A percentile compares a stretch with the other conserved stretches of the same genome.
Evolutionary conservation across 225 moss, liverwort and hornwort species (phyloP).

Genomic region (Lunularia cruciata): DNA sequence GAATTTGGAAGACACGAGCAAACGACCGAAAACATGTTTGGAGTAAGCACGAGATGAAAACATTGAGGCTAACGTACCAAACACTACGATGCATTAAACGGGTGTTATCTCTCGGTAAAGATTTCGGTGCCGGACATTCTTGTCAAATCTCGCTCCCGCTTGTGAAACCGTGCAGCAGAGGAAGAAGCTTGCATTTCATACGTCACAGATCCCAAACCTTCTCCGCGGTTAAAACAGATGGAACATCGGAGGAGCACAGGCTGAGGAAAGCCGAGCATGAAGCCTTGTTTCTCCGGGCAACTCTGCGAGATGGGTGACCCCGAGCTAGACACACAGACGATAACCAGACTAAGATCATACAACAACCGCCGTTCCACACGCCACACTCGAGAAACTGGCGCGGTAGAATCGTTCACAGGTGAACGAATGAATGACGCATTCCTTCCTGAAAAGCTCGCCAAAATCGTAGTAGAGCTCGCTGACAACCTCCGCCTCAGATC

Average conservation of each 20-base stretch:
- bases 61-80: background rate
- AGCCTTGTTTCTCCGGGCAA: slow-evolving; percentile 4
- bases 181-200: slow-evolving; percentile 12
- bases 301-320: background rate
- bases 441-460: background rate
- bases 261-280: slow-evolving; percentile 13
- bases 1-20: background rate
- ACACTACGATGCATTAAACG: background rate
- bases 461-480: background rate
- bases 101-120: slow-evolving; percentile 9
- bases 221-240: background rate
- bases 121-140: background rate
- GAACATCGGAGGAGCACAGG: background rate
- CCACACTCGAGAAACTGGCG: background rate
- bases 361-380: background rate
- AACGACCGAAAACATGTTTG: background rate
- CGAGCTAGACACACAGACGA: background rate
- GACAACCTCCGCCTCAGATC: background rate
- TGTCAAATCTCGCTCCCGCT: slow-evolving; percentile 6
- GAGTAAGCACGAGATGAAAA: too few relatives aligned
- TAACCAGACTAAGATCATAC: background rate
- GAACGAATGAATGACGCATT: background rate
- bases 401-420: background rate
- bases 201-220: background rate
- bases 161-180: background rate